phyloP scores from a whole-genome alignment of 73 alveolate genomes.

The Tetrahymena borealis region DNA sequence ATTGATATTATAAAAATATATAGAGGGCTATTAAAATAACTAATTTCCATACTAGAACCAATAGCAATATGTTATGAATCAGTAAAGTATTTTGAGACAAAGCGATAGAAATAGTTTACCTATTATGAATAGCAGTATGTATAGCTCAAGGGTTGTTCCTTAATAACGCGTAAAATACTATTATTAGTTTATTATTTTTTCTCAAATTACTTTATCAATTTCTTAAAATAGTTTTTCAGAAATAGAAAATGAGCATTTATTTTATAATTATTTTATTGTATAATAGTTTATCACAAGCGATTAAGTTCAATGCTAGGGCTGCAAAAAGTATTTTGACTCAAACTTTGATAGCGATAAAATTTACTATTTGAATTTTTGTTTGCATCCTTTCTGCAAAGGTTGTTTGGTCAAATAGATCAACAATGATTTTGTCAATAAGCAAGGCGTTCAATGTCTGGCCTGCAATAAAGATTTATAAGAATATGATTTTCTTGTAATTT shows the following conservation, averaged over 20 bases:
- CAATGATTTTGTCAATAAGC: background rate
- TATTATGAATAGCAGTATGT: background rate
- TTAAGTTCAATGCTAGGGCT: background rate
- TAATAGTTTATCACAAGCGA: background rate
- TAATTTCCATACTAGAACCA: background rate
- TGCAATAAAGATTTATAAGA: slow-evolving; percentile 2
- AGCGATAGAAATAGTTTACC: background rate
- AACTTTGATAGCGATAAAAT: slow-evolving; percentile 10
- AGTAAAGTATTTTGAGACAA: background rate
- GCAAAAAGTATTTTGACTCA: background rate
- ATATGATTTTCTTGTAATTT: slow-evolving; percentile 3
- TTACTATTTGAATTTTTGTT: slow-evolving; percentile 8
- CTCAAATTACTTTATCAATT: too few relatives aligned
- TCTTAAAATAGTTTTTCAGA: too few relatives aligned
- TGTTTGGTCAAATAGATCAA: slow-evolving; percentile 25
- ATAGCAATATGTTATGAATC: background rate
- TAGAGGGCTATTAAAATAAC: background rate
- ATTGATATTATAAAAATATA: too few relatives aligned
- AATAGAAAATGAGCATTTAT: too few relatives aligned
- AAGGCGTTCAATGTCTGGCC: slow-evolving; percentile 17
- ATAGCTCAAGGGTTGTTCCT: background rate
- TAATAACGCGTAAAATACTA: background rate
- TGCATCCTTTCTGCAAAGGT: slow-evolving; percentile 26
- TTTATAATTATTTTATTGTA: too few relatives aligned
- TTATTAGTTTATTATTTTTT: too few relatives aligned